Evolutionary conservation across 768 basidiomycete species (phyloP).

Genomic region (Mycena indigotica): DNA sequence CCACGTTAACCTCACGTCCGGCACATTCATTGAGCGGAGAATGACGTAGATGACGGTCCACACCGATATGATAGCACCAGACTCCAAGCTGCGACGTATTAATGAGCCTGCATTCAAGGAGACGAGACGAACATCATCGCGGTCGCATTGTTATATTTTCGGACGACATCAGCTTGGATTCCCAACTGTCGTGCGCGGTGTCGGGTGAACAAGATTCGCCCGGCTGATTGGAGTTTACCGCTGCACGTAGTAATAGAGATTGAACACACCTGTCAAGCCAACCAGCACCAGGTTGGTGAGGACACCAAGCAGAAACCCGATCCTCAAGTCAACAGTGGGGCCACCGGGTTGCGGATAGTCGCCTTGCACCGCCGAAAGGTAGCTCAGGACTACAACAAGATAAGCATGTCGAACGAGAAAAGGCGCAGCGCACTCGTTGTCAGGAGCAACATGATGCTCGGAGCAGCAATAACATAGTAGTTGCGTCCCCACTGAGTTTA

Average conservation of each 20-base stretch:
- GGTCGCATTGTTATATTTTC: slow-evolving; percentile 10
- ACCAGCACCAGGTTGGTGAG: slow-evolving; percentile 18
- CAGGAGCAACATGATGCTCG: slow-evolving; percentile 9
- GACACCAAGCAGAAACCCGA: slow-evolving; percentile 10
- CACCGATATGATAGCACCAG: slow-evolving; percentile 11
- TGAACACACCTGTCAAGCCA: slow-evolving; percentile 16
- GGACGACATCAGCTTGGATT: background rate
- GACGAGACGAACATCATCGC: slow-evolving; percentile 12
- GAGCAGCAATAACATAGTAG: slow-evolving; percentile 4
- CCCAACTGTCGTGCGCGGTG: background rate
- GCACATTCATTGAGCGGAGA: slow-evolving; percentile 11
- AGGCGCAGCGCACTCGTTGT: background rate
- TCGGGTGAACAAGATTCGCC: slow-evolving; percentile 14
- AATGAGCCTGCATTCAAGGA: too few relatives aligned
- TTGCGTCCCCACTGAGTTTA: slow-evolving; percentile 15
- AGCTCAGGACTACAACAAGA: slow-evolving; percentile 6
- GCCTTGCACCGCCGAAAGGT: slow-evolving; percentile 12
- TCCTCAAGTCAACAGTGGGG: slow-evolving; percentile 9
- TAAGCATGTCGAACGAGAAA: background rate
- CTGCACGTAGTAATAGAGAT: background rate
- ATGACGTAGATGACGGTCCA: slow-evolving; percentile 17
- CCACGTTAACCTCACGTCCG: too few relatives aligned
- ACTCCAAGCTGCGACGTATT: slow-evolving; percentile 15
- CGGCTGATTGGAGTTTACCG: slow-evolving; percentile 11
- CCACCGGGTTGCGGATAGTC: slow-evolving; percentile 16